These are phyloP conservation scores for Tricholoma hemisulphureum DNA, from an alignment of 768 basidiomycete species.

Conservation along the genomic window DNA sequence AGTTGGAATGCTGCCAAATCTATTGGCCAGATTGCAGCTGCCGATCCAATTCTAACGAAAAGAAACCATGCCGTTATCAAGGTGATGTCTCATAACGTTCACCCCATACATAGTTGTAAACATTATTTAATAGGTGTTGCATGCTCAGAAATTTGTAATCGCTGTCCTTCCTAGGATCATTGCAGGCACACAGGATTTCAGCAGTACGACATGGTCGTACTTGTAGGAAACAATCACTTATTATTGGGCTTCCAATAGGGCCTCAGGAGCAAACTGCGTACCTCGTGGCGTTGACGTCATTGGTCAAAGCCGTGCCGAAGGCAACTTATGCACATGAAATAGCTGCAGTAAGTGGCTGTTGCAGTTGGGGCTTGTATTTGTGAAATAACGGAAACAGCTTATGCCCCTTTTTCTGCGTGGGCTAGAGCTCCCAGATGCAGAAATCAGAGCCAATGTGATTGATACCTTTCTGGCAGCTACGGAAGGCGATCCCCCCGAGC, in stretches of 20 bases:
- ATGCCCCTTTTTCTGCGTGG: conserved; percentile 86
- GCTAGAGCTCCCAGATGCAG: conserved; percentile 70
- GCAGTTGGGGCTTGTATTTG: neutral
- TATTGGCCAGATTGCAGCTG: conserved; percentile 62
- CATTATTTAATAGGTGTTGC: conserved; percentile 53
- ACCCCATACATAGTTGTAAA: neutral
- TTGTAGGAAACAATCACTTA: neutral
- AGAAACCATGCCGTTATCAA: conserved; percentile 74
- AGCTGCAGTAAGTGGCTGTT: conserved; percentile 43
- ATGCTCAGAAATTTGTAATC: conserved; percentile 74
- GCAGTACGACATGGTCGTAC: conserved; percentile 39
- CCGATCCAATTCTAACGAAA: conserved; percentile 70
- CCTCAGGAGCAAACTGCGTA: conserved; percentile 58
- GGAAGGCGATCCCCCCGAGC: conserved; percentile 49
- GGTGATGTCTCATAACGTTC: conserved; percentile 41
- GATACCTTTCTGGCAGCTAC: conserved; percentile 74
- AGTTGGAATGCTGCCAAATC: conserved; percentile 74
- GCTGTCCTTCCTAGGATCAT: conserved; percentile 73
- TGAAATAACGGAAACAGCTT: conserved; percentile 47
- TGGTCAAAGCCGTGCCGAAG: conserved; percentile 80
- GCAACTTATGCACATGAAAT: conserved; percentile 71
- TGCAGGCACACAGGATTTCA: conserved; percentile 54
- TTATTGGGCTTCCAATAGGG: conserved; percentile 6
- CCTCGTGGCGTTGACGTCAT: conserved; percentile 78
- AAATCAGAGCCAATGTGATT: conserved; percentile 77